Base-by-base conservation (phyloP, 345 rosid species). In the Euclidium syriacum region DNA sequence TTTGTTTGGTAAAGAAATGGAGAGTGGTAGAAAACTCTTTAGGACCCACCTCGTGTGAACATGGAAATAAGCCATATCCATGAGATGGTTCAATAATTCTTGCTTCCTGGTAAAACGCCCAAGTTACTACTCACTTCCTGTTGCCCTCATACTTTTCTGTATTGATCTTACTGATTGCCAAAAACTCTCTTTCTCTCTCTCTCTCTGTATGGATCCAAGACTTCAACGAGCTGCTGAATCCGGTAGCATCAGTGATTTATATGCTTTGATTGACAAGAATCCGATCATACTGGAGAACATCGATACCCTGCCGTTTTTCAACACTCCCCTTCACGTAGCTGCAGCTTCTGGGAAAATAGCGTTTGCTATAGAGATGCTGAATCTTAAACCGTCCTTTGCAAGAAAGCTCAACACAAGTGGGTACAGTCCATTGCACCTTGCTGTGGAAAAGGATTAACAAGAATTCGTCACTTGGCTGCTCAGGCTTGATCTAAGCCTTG, bases 291-390 rank as follows among this genome's bases (percentile, higher is more conserved):
- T 75, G 2, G 55, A 18, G 1, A 7, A 15, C 0, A 35, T 66
- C 2, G 54, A 66, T 40, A 8, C 38, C n/a, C 17, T 34, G 5
- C 62, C 75, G 18, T 75, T 67, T 46, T 25, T 27, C 6, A 70
- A 58, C 6, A 74, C 71, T 46, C 74, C 72, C 0, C 62, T 78
- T 3, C 78, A 78, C n/a, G 16, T 27, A 15, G 55, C 78, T 23
- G 76, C 76, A 32, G 29, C 18, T 16, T 18, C 5, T 5, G 76
- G 76, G 9, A 42, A 44, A 6, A 8, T n/a, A 4, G 47, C 32
- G 7, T 74, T 41, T 14, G 60, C 74, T 3, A 11, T 17, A 55
- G 76, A 77, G 16, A 35, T 73, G 1, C 43, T 66, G 48, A 66
- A 58, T 32, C 48, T 77, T 36, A 66, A 50, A 33, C 78, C 78